phyloP scores from a whole-genome alignment of 2,329 filamentous ascomycete species.

The Ceratocystis harringtonii region DNA sequence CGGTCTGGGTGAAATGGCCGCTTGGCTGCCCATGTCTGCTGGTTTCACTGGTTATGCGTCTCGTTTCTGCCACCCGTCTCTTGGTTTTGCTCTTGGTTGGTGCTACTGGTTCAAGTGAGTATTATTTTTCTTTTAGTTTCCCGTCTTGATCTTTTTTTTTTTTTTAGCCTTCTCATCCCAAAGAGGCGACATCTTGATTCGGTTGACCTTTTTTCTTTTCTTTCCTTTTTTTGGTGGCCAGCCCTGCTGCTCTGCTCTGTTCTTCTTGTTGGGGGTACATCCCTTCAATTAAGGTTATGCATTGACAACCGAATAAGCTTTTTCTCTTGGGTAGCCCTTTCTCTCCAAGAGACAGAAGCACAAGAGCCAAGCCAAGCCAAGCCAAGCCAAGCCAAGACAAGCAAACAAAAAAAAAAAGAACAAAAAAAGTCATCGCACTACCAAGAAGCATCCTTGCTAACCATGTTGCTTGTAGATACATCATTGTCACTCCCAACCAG shows the following conservation, averaged over 20 bases:
- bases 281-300: background rate
- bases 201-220: background rate
- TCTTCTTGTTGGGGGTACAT: no score
- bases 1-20: constrained; percentile 69
- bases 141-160: no score
- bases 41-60: constrained; percentile 72
- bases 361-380: background rate
- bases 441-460: background rate
- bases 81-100: constrained; percentile 66
- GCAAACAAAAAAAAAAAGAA: no score
- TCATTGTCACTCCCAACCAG: constrained; percentile 75
- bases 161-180: no score
- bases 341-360: no score
- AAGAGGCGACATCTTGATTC: background rate
- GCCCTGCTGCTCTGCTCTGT: no score
- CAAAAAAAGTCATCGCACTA: no score
- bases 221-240: background rate
- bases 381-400: background rate
- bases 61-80: constrained; percentile 63
- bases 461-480: constrained; percentile 50
- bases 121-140: background rate
- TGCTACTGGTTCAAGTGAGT: constrained; percentile 33
- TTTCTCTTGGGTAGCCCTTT: background rate
- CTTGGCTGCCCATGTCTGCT: constrained; percentile 62
- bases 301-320: constrained; percentile 1